These are phyloP conservation scores for Alternaria tenuissima DNA, from an alignment of 2,329 filamentous ascomycete species.

Conservation along the genomic window DNA sequence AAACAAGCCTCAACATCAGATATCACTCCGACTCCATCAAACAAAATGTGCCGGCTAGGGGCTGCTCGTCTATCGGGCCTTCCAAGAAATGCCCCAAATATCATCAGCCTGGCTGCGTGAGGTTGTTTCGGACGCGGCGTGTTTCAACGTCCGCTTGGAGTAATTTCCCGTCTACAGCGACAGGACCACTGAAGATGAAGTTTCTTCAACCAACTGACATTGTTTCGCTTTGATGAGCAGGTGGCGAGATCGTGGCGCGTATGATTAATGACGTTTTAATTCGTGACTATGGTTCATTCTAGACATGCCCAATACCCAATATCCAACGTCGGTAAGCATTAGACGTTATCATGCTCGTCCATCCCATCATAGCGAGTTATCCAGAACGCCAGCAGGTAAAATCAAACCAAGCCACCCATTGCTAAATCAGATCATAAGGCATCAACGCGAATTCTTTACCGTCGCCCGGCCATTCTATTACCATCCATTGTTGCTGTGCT, in stretches of 20 bases:
- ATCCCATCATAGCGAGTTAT: not conserved
- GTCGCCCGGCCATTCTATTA: conserved; percentile 8
- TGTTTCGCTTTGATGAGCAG: not conserved
- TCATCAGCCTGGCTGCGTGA: not conserved
- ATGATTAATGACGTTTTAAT: not conserved
- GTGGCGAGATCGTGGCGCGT: not conserved
- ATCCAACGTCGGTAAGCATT: not conserved
- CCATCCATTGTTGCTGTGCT: conserved; percentile 26
- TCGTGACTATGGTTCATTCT: conserved; percentile 8
- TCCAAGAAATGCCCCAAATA: conserved; percentile 6
- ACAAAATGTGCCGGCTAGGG: not conserved
- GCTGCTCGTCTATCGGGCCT: conserved; percentile 3
- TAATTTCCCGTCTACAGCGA: not conserved
- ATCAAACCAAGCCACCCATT: not conserved
- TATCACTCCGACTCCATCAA: not conserved
- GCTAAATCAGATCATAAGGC: not conserved
- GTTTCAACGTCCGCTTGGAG: conserved; percentile 13
- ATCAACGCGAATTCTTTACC: not conserved
- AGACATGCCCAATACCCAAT: not conserved
- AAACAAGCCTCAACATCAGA: conserved; percentile 1
- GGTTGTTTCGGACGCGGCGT: conserved; percentile 2
- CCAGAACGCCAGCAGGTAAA: conserved; percentile 6
- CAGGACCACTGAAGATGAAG: not conserved
- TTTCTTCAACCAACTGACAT: not conserved
- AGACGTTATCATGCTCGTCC: not conserved